Evolutionary conservation across 768 basidiomycete genomes (phyloP).

Genomic region (Russula virescens): DNA sequence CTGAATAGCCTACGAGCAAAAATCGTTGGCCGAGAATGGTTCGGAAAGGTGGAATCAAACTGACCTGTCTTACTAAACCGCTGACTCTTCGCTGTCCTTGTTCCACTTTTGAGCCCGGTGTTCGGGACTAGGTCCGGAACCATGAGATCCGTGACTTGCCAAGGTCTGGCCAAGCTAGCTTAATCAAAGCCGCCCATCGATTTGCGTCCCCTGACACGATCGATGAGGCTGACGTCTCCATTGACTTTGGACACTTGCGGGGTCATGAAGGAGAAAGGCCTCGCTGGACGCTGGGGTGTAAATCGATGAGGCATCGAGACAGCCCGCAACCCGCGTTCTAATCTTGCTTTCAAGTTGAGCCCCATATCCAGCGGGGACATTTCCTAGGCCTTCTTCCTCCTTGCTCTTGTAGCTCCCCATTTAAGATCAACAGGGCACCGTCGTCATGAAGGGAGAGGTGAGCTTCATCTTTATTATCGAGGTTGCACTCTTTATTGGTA

Average conservation of each 20-base stretch:
- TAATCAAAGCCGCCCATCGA: conserved; percentile 31
- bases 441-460: no score
- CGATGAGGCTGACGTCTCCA: conserved; percentile 13
- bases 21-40: background rate
- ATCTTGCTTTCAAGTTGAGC: conserved; percentile 9
- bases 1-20: conserved; percentile 44
- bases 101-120: no score
- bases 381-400: conserved; percentile 23
- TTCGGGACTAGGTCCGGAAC: conserved; percentile 31
- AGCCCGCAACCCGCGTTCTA: background rate
- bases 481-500: background rate
- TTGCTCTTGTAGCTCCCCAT: conserved; percentile 17
- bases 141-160: conserved; percentile 53
- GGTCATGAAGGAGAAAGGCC: conserved; percentile 47
- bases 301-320: conserved; percentile 18
- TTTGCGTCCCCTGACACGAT: conserved; percentile 20
- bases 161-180: conserved; percentile 44
- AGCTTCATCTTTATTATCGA: conserved; percentile 23
- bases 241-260: conserved; percentile 39
- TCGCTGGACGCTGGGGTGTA: conserved; percentile 28
- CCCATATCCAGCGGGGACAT: conserved; percentile 13
- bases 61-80: conserved; percentile 12
- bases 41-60: background rate
- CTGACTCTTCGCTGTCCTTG: background rate
- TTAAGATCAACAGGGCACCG: conserved; percentile 26